Percentiles rank a stretch among this genome's conserved stretches.
phyloP scores from a whole-genome alignment of 306 rosid genomes.

The Quercus aquifolioides region DNA sequence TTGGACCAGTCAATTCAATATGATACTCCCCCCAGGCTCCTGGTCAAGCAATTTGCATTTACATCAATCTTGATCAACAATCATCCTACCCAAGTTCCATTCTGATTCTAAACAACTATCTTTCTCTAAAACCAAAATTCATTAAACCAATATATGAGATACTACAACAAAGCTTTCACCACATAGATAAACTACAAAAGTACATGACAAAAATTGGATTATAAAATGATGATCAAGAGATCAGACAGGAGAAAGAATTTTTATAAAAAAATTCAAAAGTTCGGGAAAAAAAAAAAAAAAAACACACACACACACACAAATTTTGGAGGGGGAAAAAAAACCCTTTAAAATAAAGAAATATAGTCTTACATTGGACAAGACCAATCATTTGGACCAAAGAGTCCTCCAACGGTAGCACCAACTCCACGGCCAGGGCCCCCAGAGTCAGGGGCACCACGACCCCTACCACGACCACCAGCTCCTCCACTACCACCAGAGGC shows the following conservation, averaged over 20 bases:
- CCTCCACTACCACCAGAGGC: slow-evolving; percentile 67
- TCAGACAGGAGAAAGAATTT: not conserved
- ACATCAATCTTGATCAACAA: not conserved
- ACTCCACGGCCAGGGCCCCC: slow-evolving; percentile 62
- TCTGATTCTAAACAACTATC: not conserved
- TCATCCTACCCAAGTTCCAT: not conserved
- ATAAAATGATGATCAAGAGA: slow-evolving; percentile 14
- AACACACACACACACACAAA: too few species aligned
- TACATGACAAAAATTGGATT: not conserved
- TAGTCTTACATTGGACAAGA: slow-evolving; percentile 85
- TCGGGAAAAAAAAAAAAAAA: not conserved
- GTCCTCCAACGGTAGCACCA: slow-evolving; percentile 71
- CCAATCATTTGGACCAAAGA: slow-evolving; percentile 99
- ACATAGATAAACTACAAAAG: slow-evolving; percentile 5
- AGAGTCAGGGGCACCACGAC: slow-evolving; percentile 64
- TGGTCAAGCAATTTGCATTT: not conserved
- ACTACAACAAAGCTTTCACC: slow-evolving; percentile 10
- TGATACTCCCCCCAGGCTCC: not conserved
- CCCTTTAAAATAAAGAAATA: not conserved
- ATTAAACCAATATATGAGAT: slow-evolving; percentile 1
- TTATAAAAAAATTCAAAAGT: not conserved
- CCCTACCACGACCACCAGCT: slow-evolving; percentile 90
- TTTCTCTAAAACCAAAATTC: slow-evolving; percentile 4
- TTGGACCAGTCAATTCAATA: not conserved
- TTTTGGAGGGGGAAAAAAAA: not conserved